Base-by-base conservation (phyloP, 371 early-diverging fungal species). In the Cokeromyces recurvatus region DNA sequence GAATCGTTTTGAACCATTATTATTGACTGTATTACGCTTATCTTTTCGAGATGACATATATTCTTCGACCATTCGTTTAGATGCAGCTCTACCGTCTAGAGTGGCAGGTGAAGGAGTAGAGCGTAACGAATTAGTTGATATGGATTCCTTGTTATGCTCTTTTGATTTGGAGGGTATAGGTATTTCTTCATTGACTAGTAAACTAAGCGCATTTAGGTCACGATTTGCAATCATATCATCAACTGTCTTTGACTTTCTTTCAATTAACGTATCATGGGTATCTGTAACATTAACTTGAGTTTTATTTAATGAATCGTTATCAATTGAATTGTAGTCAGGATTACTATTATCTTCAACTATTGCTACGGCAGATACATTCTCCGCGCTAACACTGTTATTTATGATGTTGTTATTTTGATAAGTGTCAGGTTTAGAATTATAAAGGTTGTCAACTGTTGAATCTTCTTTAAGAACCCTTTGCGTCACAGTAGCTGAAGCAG, bases 51-150 rank as follows among this genome's bases (percentile, higher is more conserved):
- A 54, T 3, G 64, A 60, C 20, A 69, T 38, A 32, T 66, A 71
- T 22, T 71, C 64, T 53, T 71, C 52, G 0, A 71, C 60, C 67
- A 71, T 66, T 7, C 62, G 54, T 22, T 66, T 71, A 0, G 71
- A 71, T 15, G 71, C 44, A 8, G 71, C 71, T 12, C 71, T 48
- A 1, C 71, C 71, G 21, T 66, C 71, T 29, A 50, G 23, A 2
- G 51, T 38, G 35, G 5, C 14, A 34, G 35, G 29, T 7, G 11
- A 7, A 11, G 29, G 29, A 7, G 29, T 27, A 11, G 23, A 22
- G 10, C n/a, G n/a, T 17, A 8, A 11, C 17, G 44, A 22, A 2
- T 5, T 3, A 25, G 3, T 11, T 16, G 2, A n/a, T 27, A 11
- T 27, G 5, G 29, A 27, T 27, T 27, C 29, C 5, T 27, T 27